Percentiles rank a stretch among this genome's conserved stretches.
Conservation (phyloP, 2,329 filamentous ascomycete species). For the Exophiala sp. region DNA sequence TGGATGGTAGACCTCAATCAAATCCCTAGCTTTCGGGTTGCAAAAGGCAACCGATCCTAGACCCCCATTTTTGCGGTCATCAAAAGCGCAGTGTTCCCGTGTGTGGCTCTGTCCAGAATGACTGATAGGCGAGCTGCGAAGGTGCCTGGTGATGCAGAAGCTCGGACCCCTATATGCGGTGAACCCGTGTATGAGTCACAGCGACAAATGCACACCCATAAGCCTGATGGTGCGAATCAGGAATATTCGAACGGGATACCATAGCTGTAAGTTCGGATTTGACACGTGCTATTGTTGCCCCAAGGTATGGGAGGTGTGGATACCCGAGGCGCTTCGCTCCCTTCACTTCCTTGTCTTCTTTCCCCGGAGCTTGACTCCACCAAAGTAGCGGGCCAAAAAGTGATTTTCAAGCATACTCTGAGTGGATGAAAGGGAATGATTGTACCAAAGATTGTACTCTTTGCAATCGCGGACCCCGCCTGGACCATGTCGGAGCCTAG, state of each 20-base stretch:
- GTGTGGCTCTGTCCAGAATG: not conserved
- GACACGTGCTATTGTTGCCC: not conserved
- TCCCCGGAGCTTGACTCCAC: too few species aligned
- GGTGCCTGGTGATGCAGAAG: not conserved
- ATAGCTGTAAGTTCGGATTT: not conserved
- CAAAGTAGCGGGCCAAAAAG: too few species aligned
- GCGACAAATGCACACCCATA: not conserved
- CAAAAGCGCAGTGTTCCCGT: not conserved
- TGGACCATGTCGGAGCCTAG: not conserved
- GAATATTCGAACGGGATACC: not conserved
- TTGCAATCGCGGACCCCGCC: too few species aligned
- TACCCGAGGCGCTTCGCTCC: too few species aligned
- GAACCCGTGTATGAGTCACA: not conserved
- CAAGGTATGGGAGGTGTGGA: too few species aligned
- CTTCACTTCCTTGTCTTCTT: too few species aligned
- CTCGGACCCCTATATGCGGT: not conserved
- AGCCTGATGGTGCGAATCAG: not conserved
- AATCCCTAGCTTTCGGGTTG: not conserved
- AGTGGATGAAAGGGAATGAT: too few species aligned
- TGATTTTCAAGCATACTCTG: not conserved
- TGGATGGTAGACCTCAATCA: not conserved
- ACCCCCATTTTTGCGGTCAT: not conserved
- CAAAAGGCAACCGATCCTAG: conserved; percentile 4
- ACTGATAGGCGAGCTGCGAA: not conserved
- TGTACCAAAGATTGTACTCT: too few species aligned